Evolutionary conservation across 177 flowering plant species (phyloP), one percentile per base, ranked within the genome.

Genomic region (Vitis hybrid): DNA sequence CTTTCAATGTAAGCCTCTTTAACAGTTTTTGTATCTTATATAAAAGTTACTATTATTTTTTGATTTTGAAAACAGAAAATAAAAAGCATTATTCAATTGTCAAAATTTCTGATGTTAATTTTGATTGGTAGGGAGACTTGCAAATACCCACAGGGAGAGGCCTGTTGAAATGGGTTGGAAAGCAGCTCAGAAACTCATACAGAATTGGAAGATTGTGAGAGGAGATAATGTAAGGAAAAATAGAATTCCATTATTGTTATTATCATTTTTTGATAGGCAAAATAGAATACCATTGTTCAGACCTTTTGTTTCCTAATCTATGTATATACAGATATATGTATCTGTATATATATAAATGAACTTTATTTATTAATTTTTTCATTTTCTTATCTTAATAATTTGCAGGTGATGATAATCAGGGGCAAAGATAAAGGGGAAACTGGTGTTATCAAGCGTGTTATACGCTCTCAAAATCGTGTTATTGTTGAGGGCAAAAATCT

Each of bases 401-500:
- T 58, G 2, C 77, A 93, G 99, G 99, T 96, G 57, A 89, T 93
- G 94, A 88, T 93, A 59, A 93, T 82, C 26, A 84, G 95, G 71
- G 97, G 99, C 14, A 96, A 96, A 74, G 97, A 92, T 81, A 87
- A 75, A 76, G 98, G 98, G 5, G 94, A 92, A 72, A 85, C 86
- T 22, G 97, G 97, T 19, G 26, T 83, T 48, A 81, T 96, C 59
- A 96, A 96, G 85, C 97, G 97, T 20, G 99, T 96, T 15, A 72
- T 93, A 74, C 95, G 94, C 55, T 85, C 99, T 68, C 99, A 96
- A 76, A 96, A 93, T 78, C 97, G 95, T 65, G 90, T 96, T 15
- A 88, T 96, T 72, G 93, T 96, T 29, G 98, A 96, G 72, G 99
- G 99, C 13, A 90, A 93, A 71, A 93, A 90, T 75, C 85, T 93